Base-by-base conservation (phyloP, 2,329 filamentous ascomycete genomes). In the Paracoccidioides brasiliensis region DNA sequence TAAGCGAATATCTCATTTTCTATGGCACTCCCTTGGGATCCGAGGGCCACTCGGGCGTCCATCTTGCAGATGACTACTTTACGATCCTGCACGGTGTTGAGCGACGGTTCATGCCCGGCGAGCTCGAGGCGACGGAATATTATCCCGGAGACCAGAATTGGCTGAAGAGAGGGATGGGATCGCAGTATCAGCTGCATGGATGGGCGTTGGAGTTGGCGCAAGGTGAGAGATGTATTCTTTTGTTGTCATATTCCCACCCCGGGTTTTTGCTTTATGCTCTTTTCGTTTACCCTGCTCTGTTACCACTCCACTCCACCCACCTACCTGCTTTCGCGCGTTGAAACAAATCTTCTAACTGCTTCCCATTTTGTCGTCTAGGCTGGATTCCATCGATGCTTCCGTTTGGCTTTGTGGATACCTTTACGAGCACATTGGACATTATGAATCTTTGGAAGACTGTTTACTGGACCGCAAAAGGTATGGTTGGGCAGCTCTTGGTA, bases 11-110 rank as follows among this genome's bases (percentile, higher is more conserved):
- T 73, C 76, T 94, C 62, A 93, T 94, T 70, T 83, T 94, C 73
- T 94, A 93, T 69, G 88, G 57, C 55, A 88, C 86, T 1, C 79
- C 87, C 8, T 73, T 90, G 62, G 89, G 89, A 64, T 95, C 90
- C 10, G 89, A 94, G 72, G 90, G 90, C 59, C 89, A 95, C 77
- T 82, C 82, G 1, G 90, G 90, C 60, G 86, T 89, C 52, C 90
- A 95, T 78, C 91, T 88, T 10, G 89, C 89, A 14, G 87, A 95
- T 73, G 90, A 95, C 77, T 95, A 93, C 78, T 95, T 95, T 78
- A 82, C 90, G 77, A 95, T 95, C 76, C 78, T 95, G 37, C 76
- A 77, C 38, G 90, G 90, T 64, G 82, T 83, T 64, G 84, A 95
- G 73, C 77, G 81, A 64, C 86, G 88, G 61, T 90, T 89, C 76